These are phyloP conservation scores for Rosa lucieae DNA, from an alignment of 306 rosid genomes.

Conservation along the genomic window DNA sequence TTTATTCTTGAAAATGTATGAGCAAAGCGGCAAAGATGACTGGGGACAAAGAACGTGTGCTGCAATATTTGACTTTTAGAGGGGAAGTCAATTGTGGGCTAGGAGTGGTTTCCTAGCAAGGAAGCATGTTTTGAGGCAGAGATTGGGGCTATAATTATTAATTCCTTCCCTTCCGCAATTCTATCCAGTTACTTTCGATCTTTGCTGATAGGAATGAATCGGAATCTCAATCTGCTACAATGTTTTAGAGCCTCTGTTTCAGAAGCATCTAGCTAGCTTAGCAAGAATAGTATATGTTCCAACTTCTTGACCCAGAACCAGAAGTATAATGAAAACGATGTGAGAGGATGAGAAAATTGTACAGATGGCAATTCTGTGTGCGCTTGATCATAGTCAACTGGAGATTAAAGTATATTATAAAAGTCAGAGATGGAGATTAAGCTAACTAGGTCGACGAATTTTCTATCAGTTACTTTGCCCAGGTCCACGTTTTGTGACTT, in stretches of 20 bases:
- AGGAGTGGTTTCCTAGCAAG: conserved; percentile 29
- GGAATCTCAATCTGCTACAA: neutral
- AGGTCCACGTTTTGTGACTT: conserved; percentile 5
- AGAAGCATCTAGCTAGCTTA: neutral
- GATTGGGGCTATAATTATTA: conserved; percentile 11
- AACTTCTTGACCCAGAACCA: neutral
- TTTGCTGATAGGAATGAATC: neutral
- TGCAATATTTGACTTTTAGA: conserved; percentile 34
- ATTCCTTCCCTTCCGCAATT: neutral
- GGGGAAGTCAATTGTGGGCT: conserved; percentile 31
- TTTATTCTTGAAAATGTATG: neutral
- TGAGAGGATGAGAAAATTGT: neutral
- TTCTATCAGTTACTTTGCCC: conserved; percentile 6
- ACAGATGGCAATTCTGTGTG: neutral
- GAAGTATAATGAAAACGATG: neutral
- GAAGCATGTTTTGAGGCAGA: conserved; percentile 43
- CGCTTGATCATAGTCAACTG: neutral
- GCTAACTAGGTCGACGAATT: neutral
- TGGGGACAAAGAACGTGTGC: neutral
- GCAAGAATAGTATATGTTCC: neutral
- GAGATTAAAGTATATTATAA: neutral
- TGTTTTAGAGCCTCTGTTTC: neutral
- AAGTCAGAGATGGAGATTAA: neutral
- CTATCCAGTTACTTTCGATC: neutral
- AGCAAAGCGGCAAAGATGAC: neutral